Percentiles rank a stretch among this genome's conserved stretches.
phyloP scores from a whole-genome alignment of 495 filamentous ascomycete genomes.

The Penicillium lividum region DNA sequence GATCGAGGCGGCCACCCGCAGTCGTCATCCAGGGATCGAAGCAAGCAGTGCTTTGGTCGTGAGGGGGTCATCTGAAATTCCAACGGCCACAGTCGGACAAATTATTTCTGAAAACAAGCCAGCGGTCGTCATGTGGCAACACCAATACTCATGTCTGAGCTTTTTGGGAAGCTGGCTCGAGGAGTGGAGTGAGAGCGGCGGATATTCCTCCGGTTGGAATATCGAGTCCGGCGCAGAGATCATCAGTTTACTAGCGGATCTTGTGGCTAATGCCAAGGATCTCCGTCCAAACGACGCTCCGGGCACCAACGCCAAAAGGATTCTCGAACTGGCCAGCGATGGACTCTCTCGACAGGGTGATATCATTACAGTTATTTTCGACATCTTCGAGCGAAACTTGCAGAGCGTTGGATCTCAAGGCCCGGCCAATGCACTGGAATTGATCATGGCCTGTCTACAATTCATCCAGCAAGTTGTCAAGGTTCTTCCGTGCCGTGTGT shows the following conservation, averaged over 20 bases:
- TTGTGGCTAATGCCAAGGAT: conserved; percentile 46
- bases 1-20: conserved; percentile 30
- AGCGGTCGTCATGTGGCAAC: conserved; percentile 67
- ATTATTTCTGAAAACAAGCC: conserved; percentile 67
- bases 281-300: conserved; percentile 27
- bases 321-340: conserved; percentile 73
- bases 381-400: conserved; percentile 77
- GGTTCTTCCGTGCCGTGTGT: conserved; percentile 77
- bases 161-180: conserved; percentile 76
- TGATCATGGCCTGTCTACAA: conserved; percentile 72
- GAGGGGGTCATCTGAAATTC: conserved; percentile 46
- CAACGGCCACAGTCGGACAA: conserved; percentile 66
- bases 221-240: conserved; percentile 61
- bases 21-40: conserved; percentile 18
- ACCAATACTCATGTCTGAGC: conserved; percentile 73
- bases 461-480: conserved; percentile 72
- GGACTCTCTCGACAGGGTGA: conserved; percentile 72
- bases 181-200: conserved; percentile 48
- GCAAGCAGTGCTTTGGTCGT: conserved; percentile 40
- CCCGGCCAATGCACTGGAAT: conserved; percentile 53
- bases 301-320: conserved; percentile 43
- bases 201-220: conserved; percentile 33
- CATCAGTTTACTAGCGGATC: conserved; percentile 60
- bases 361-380: conserved; percentile 75
- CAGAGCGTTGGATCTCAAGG: conserved; percentile 60